Evolutionary conservation across 495 filamentous ascomycete genomes (phyloP).

Genomic region (Aspergillus funiculosus): DNA sequence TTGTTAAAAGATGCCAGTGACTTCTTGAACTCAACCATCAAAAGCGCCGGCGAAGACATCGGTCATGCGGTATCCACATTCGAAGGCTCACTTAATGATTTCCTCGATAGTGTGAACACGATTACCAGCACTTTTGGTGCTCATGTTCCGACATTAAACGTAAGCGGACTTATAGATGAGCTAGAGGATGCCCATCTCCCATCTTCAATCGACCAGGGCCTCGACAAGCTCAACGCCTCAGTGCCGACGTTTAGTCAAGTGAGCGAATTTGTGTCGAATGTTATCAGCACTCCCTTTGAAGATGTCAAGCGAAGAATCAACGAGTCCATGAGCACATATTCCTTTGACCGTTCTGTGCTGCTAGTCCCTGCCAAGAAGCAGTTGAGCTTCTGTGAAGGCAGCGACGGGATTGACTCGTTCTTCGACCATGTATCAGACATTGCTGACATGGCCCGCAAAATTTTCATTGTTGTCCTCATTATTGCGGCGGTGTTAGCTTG

Average conservation of each 20-base stretch:
- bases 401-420: slow-evolving; percentile 79
- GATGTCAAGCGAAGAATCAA: slow-evolving; percentile 65
- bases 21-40: slow-evolving; percentile 67
- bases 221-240: slow-evolving; percentile 63
- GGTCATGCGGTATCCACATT: slow-evolving; percentile 49
- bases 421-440: slow-evolving; percentile 65
- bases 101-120: slow-evolving; percentile 43
- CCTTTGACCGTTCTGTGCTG: slow-evolving; percentile 69
- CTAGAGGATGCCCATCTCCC: slow-evolving; percentile 69
- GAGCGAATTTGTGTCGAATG: slow-evolving; percentile 64
- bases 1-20: slow-evolving; percentile 65
- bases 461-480: slow-evolving; percentile 66
- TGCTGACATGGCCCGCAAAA: slow-evolving; percentile 55
- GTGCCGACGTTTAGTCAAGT: slow-evolving; percentile 81
- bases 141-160: slow-evolving; percentile 49
- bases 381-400: slow-evolving; percentile 81
- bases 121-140: slow-evolving; percentile 28
- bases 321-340: slow-evolving; percentile 58
- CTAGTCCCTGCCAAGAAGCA: slow-evolving; percentile 74
- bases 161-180: slow-evolving; percentile 52
- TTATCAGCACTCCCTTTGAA: slow-evolving; percentile 74
- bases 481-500: slow-evolving; percentile 66
- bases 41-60: slow-evolving; percentile 58
- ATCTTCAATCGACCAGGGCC: slow-evolving; percentile 52
- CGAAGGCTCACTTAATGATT: slow-evolving; percentile 54